Conservation (phyloP, 805 yeast genomes). For the Lipomyces japonicus region DNA sequence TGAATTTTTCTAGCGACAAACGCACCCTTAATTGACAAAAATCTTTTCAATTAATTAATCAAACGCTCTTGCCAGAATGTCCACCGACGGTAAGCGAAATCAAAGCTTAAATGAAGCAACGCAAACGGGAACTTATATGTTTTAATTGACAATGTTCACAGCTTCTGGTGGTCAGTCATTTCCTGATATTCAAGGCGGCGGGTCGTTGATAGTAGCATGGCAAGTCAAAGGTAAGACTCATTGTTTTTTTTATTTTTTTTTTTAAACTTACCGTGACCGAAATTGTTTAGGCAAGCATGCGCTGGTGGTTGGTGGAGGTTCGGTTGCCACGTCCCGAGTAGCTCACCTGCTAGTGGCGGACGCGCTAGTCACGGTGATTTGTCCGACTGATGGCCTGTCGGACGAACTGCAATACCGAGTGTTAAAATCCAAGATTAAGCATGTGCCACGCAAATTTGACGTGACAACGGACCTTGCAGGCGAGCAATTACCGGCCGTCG, state of each 20-base stretch:
- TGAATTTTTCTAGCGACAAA: too few species aligned
- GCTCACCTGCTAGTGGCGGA: constrained; percentile 63
- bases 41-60: too few species aligned
- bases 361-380: constrained; percentile 64
- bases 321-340: constrained; percentile 70
- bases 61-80: too few species aligned
- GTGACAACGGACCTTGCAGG: constrained; percentile 15
- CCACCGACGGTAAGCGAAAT: too few species aligned
- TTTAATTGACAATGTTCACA: too few species aligned
- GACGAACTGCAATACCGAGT: constrained; percentile 38
- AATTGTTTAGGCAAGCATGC: constrained; percentile 4
- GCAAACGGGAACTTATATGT: too few species aligned
- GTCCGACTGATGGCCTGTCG: constrained; percentile 42
- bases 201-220: constrained; percentile 68
- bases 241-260: constrained; percentile 23
- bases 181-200: too few species aligned
- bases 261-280: constrained; percentile 11
- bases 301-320: constrained; percentile 43
- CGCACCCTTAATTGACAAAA: too few species aligned
- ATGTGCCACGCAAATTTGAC: constrained; percentile 35
- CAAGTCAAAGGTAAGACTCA: constrained; percentile 53
- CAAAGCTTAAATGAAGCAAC: too few species aligned
- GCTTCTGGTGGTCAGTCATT: too few species aligned
- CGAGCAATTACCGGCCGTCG: constrained; percentile 51
- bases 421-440: constrained; percentile 39